Evolutionary conservation across 2,329 filamentous ascomycete species (phyloP).

Genomic region (Aspergillus japonicus): DNA sequence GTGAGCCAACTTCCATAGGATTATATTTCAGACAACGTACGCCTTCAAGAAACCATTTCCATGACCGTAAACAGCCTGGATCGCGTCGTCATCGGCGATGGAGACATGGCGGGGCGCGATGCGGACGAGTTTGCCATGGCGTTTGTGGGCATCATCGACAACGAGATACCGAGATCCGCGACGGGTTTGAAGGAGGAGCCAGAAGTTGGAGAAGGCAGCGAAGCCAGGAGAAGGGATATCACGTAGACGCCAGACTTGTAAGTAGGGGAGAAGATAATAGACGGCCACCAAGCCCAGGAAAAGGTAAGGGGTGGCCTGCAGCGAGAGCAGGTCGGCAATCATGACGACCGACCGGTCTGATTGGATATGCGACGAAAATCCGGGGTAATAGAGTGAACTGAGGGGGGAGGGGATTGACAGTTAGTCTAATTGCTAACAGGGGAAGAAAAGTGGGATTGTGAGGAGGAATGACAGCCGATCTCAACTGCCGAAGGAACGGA

Average conservation of each 20-base stretch:
- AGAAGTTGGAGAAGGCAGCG: conserved; percentile 71
- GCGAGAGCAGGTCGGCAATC: conserved; percentile 27
- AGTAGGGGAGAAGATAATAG: conserved; percentile 59
- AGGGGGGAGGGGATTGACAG: no score
- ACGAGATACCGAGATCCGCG: conserved; percentile 62
- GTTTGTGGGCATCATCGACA: conserved; percentile 73
- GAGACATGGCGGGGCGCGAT: conserved; percentile 84
- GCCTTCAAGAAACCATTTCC: conserved; percentile 73
- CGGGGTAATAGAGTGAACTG: neutral
- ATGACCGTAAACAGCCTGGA: conserved; percentile 74
- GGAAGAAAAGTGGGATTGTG: neutral
- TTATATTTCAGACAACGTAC: conserved; percentile 43
- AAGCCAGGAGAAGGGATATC: conserved; percentile 53
- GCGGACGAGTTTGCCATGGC: conserved; percentile 73
- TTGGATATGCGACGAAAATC: neutral
- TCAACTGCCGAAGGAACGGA: neutral
- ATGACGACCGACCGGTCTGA: conserved; percentile 19
- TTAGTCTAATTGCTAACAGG: neutral
- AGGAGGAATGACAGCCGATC: neutral
- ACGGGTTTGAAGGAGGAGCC: conserved; percentile 69
- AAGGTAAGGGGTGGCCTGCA: conserved; percentile 34
- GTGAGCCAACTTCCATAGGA: neutral
- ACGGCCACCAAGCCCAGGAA: conserved; percentile 53
- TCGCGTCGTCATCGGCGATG: conserved; percentile 75
- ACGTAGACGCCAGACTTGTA: conserved; percentile 55